Evolutionary conservation across 345 rosid species (phyloP), one percentile per base, ranked within the genome.

Genomic region (Arabis hirsuta): DNA sequence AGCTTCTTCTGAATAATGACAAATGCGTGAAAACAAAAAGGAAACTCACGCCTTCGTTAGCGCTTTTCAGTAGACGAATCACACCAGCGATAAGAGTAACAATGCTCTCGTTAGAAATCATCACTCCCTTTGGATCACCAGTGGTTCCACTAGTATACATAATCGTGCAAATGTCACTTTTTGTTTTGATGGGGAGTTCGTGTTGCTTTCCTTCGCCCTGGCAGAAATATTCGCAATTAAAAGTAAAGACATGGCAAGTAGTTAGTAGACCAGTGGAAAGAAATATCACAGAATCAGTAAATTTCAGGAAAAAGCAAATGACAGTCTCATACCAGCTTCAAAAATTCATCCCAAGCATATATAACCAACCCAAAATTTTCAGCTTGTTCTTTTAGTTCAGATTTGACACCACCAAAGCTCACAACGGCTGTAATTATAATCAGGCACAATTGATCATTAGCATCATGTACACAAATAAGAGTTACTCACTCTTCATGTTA

Each of bases 101-200:
- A 68, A 95, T 92, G 83, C 84, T 87, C 4, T 88, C 87, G 72
- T 95, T 95, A 72, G 99, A 92, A 74, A 95, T 80, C 84, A 95
- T 3, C 22, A 95, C 98, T 79, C 99, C 99, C 76, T 90, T 95
- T 12, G 99, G 99, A 69, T 95, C 97, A 76, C 98, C 98, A 68
- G 99, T 91, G 57, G 99, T 95, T 76, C 99, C 99, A 13, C 99
- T 91, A n/a, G 99, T 95, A 65, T 95, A 95, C 99, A 92, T 96
- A 43, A 92, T 88, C 7, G 98, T 96, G 78, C 97, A 90, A 53
- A 95, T 92, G 72, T 92, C 97, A 34, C 78, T 81, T 81, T 84
- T 77, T 76, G 65, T 81, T 75, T 86, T 92, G 63, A 41, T 78
- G 0, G 98, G 97, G 64, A 92, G 90, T 38, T 92, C 97, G 77